Evolutionary conservation across 2,329 filamentous ascomycete genomes (phyloP).

Genomic region (Neopestalotiopsis clavispora): DNA sequence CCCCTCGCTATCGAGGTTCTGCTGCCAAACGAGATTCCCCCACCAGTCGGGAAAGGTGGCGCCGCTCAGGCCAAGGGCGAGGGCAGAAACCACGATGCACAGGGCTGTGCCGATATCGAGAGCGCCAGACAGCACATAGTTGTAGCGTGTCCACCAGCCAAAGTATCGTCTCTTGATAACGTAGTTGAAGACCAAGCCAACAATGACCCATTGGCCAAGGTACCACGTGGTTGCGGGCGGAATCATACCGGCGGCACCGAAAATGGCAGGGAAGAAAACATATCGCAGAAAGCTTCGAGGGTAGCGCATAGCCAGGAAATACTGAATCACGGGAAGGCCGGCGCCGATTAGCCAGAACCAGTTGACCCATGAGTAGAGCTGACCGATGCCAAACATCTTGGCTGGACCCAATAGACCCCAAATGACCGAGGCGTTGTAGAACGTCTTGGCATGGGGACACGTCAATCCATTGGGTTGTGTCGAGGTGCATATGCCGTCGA

Average conservation of each 20-base stretch:
- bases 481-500: constrained; percentile 55
- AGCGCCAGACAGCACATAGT: constrained; percentile 63
- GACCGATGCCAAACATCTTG: constrained; percentile 53
- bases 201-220: constrained; percentile 58
- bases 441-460: constrained; percentile 62
- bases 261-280: constrained; percentile 58
- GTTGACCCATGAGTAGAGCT: constrained; percentile 55
- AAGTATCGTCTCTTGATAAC: constrained; percentile 52
- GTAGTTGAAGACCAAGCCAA: constrained; percentile 61
- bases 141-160: constrained; percentile 63
- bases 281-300: constrained; percentile 52
- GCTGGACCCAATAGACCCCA: constrained; percentile 65
- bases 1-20: constrained; percentile 10
- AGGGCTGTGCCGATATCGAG: constrained; percentile 55
- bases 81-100: constrained; percentile 12
- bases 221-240: constrained; percentile 62
- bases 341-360: constrained; percentile 62
- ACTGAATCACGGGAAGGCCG: constrained; percentile 53
- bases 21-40: constrained; percentile 14
- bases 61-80: constrained; percentile 14
- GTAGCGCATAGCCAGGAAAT: constrained; percentile 50
- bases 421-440: constrained; percentile 64
- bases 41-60: constrained; percentile 16
- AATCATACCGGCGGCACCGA: constrained; percentile 53
- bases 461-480: constrained; percentile 55